Evolutionary conservation across 176 grass and related monocot genomes (phyloP).

Genomic region (Carex kokanica): DNA sequence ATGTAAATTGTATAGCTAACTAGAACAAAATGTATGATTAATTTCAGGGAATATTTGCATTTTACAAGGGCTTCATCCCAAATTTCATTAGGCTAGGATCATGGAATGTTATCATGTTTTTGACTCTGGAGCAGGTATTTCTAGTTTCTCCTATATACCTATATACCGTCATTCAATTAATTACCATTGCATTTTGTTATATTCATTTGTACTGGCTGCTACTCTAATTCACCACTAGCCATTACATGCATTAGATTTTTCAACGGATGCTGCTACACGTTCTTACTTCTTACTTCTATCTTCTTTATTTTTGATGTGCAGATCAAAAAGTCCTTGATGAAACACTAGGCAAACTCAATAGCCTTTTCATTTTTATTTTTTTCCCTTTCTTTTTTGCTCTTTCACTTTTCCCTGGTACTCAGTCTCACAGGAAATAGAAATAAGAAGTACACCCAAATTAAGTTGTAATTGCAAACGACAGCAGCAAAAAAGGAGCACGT

Average conservation of each 20-base stretch:
- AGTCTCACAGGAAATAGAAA: background rate
- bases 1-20: slow-evolving; percentile 1
- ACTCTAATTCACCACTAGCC: background rate
- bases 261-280: background rate
- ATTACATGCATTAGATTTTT: background rate
- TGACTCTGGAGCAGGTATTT: slow-evolving; percentile 82
- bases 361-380: background rate
- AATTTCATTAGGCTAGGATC: slow-evolving; percentile 81
- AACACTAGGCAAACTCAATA: slow-evolving; percentile 13
- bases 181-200: background rate
- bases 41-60: slow-evolving; percentile 64
- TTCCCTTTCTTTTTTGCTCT: background rate
- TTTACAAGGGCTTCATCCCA: slow-evolving; percentile 83
- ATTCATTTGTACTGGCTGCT: background rate
- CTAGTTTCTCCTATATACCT: background rate
- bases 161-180: background rate
- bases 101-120: slow-evolving; percentile 99
- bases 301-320: slow-evolving; percentile 8
- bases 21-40: background rate
- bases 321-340: slow-evolving; percentile 25
- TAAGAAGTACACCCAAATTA: background rate
- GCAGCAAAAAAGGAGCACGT: background rate
- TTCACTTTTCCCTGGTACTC: background rate
- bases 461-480: background rate
- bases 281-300: background rate